Evolutionary conservation across 1,284 basidiomycete genomes (phyloP), one percentile per base, ranked within the genome.

Genomic region (Rhodotorula sp.): DNA sequence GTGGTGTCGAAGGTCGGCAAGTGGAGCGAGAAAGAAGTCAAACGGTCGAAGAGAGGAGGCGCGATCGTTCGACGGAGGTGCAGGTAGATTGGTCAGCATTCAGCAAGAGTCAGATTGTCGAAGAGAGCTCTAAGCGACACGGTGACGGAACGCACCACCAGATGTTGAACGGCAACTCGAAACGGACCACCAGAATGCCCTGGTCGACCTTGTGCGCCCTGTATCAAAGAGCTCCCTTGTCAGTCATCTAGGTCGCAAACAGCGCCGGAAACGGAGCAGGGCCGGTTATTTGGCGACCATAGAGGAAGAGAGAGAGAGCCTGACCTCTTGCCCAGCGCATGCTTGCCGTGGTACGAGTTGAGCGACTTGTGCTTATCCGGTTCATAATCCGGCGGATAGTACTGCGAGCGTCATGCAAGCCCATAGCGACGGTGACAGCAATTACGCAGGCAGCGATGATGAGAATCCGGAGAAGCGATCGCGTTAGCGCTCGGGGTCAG

Each of bases 321-420:
- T 62, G 2, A 68, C 73, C 78, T 68, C 49, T 78, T 76, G 5
- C 78, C 79, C 16, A 78, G 64, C 0, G 94, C 95, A 86, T 97
- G 95, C 82, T 95, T 96, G 66, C 94, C 94, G 76, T 79, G 80
- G 80, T 90, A 90, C 34, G 87, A 83, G 79, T 97, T 96, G 64
- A 96, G 86, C 60, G 88, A 87, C 80, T 91, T 88, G 79, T 90
- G 87, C 77, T 87, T 86, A 46, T 68, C 57, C 3, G 87, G 88
- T 77, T 96, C 93, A 78, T 90, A 97, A 80, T 97, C 93, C 2
- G 94, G 93, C 0, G 94, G 93, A 78, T 95, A 94, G 81, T 97
- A 97, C 81, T 93, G 39, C 14, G n/a, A 14, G 3, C 6, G 3
- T 6, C 18, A 15, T 1, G 6, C 26, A 18, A 43, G 16, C 58